Percentiles rank a stretch among this genome's conserved stretches.
phyloP scores from a whole-genome alignment of 805 yeast genomes.

The Osmozyma mogii region DNA sequence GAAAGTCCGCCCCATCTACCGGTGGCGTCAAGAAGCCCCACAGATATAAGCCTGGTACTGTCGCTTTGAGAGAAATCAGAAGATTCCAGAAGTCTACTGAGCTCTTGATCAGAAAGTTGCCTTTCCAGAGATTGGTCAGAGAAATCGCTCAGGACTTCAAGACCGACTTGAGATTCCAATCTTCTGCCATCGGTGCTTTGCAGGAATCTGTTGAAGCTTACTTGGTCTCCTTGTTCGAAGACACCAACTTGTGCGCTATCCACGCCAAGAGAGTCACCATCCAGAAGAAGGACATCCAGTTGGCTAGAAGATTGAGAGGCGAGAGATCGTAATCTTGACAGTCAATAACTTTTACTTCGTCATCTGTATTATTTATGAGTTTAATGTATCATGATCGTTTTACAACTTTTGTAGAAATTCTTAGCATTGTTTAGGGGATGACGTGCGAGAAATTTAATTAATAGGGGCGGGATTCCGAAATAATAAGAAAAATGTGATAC shows the following conservation, averaged over 20 bases:
- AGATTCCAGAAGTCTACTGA: constrained; percentile 96
- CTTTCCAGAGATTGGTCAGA: constrained; percentile 94
- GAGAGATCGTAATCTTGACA: constrained; percentile 90
- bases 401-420: no score
- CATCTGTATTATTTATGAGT: no score
- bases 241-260: constrained; percentile 96
- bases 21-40: constrained; percentile 94
- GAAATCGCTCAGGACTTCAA: constrained; percentile 94
- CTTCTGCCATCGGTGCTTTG: constrained; percentile 94
- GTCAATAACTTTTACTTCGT: no score
- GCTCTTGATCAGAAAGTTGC: constrained; percentile 88
- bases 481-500: no score
- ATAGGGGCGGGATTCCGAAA: no score
- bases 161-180: constrained; percentile 92
- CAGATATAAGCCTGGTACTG: constrained; percentile 97
- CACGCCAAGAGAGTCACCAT: constrained; percentile 99
- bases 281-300: constrained; percentile 96
- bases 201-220: constrained; percentile 99
- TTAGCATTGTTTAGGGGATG: no score
- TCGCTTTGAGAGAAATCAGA: constrained; percentile 94
- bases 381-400: no score
- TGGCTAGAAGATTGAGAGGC: constrained; percentile 98
- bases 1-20: constrained; percentile 86
- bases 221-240: constrained; percentile 92
- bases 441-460: no score